Evolutionary conservation across 306 rosid genomes (phyloP), one percentile per base, ranked within the genome.

Genomic region (Rosa lucieae): DNA sequence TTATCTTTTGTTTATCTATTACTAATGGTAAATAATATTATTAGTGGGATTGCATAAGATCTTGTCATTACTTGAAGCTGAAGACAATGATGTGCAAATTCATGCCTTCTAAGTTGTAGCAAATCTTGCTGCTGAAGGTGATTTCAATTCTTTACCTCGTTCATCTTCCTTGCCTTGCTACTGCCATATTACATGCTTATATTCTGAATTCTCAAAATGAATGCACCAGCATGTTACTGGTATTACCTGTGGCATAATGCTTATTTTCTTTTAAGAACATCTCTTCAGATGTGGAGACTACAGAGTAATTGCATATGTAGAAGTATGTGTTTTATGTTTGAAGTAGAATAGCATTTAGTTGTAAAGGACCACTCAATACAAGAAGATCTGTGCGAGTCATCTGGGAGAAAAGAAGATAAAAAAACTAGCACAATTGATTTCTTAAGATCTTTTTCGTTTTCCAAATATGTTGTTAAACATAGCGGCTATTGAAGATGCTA

Each of bases 101-200:
- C 98, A 96, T 79, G 99, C 99, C 83, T 97, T 96, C 83, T 91
- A 96, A 93, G 99, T 93, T 39, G 99, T 96, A 46, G 99, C 99
- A 80, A 96, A 96, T 91, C 94, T 96, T 72, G 99, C 99, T 56
- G 99, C 99, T 72, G 99, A 96, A 96, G 99, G 99, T 96, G 79
- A 84, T 62, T 58, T 18, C 73, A 51, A 52, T 59, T 83, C 74
- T 17, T 72, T 40, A 21, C 46, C 51, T 37, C 43, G 29, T 26
- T 53, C 18, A 46, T 53, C 62, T 53, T 75, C 44, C 67, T 20
- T 55, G 39, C 73, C 21, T 12, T 26, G 18, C 39, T 26, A 5
- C 49, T 59, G 32, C 35, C 37, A 12, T 4, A 52, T 29, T 29
- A 29, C 68, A 62, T 62, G 43, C 43, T 26, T 26, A 32, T 13